phyloP scores from a whole-genome alignment of 495 filamentous ascomycete genomes.

The Sordaria brevicollis region DNA sequence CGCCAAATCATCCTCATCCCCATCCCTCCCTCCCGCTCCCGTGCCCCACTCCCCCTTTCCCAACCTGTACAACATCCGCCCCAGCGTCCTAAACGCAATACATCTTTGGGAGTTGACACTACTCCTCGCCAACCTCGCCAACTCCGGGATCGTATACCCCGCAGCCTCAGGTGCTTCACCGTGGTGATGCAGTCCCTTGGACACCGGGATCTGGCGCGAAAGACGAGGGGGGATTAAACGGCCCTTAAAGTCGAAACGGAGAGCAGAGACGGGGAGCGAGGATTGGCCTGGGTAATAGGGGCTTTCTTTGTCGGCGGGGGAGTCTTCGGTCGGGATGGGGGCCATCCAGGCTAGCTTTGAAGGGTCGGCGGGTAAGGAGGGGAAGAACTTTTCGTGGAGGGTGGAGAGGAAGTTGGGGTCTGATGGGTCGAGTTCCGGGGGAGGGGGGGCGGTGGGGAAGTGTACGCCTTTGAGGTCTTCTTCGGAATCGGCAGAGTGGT shows the following conservation, averaged over 20 bases:
- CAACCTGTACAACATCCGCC: conserved; percentile 72
- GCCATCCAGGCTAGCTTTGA: conserved; percentile 84
- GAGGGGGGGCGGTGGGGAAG: conserved; percentile 26
- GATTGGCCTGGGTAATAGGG: conserved; percentile 69
- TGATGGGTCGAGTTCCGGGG: conserved; percentile 68
- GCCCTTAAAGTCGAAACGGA: conserved; percentile 86
- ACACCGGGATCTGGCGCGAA: conserved; percentile 59
- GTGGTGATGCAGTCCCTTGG: conserved; percentile 84
- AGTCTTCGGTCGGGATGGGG: conserved; percentile 48
- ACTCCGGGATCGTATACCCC: conserved; percentile 85
- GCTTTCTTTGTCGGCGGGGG: conserved; percentile 49
- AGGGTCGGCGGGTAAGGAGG: conserved; percentile 71
- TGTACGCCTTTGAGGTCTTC: conserved; percentile 18
- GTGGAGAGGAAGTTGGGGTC: conserved; percentile 72
- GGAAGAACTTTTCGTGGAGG: conserved; percentile 89
- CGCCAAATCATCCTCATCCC: conserved; percentile 38
- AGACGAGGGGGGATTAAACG: conserved; percentile 63
- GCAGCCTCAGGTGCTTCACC: conserved; percentile 86
- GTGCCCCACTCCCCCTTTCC: conserved; percentile 70
- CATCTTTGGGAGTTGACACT: conserved; percentile 80
- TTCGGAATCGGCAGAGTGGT: conserved; percentile 12
- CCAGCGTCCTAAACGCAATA: conserved; percentile 82
- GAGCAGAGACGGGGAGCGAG: conserved; percentile 58
- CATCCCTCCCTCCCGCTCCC: conserved; percentile 40
- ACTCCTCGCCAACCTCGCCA: conserved; percentile 72